Base-by-base conservation (phyloP, 345 rosid species). In the Carallia brachiata region DNA sequence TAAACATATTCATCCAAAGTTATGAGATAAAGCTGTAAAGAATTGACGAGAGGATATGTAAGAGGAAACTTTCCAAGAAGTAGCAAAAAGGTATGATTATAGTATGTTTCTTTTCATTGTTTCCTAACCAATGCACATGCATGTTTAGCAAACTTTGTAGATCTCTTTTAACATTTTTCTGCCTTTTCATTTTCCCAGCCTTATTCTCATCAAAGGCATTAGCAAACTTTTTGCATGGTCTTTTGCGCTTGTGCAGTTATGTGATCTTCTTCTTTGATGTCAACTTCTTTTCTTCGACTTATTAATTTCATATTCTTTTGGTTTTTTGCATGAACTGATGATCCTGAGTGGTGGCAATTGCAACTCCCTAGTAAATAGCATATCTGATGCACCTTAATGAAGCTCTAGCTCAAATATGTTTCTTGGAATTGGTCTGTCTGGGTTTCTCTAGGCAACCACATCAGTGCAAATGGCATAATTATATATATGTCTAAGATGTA, bases 31-130 rank as follows among this genome's bases (percentile, higher is more conserved):
- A 84, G 97, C 97, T 62, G 92, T 3, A 13, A 97, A 95, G 84
- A 96, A 73, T 77, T 95, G 74, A 92, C 91, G 64, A 79, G 87
- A 53, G 94, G 97, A 39, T 92, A 95, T 58, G 97, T 95, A 53
- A 90, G 93, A 75, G 97, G 97, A 65, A 95, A 95, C 75, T 92
- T 90, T 80, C 97, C 99, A 0, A 97, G 99, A 75, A 85, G 99
- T 67, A 83, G 97, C 81, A 40, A 92, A 95, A 95, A 95, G 91
- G 97, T 87, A n/a, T 32, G 44, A 9, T 48, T 0, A 47, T 62
- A 10, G 28, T 30, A 15, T 72, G 0, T 19, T 10, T 54, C 58
- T 19, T 54, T 10, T 19, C n/a, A n/a, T 6, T 3, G 1, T 54
- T n/a, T 10, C 23, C 23, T 19, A n/a, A n/a, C 7, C 23, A 4